Conservation (phyloP, 2,329 filamentous ascomycete species). For the Colletotrichum navitas region DNA sequence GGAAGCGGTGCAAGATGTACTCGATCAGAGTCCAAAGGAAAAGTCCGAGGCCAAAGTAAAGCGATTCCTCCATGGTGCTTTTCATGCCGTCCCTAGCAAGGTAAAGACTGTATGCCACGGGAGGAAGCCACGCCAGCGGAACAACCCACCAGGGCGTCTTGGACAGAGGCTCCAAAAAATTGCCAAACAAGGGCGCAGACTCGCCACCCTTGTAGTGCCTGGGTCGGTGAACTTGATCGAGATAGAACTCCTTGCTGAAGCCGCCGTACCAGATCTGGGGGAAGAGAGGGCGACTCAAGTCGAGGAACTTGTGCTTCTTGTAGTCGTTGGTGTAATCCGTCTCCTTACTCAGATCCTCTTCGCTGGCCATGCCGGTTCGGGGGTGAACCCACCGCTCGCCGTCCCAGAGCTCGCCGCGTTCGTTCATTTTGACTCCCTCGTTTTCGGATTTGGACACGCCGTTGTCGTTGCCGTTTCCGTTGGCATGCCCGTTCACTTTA, state of each 20-base stretch:
- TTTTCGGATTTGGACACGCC: slow-evolving; percentile 55
- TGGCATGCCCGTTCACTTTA: slow-evolving; percentile 48
- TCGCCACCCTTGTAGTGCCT: slow-evolving; percentile 94
- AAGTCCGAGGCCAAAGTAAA: slow-evolving; percentile 79
- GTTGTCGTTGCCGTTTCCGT: slow-evolving; percentile 48
- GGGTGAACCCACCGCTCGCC: slow-evolving; percentile 59
- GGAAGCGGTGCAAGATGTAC: slow-evolving; percentile 87
- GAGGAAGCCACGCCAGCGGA: slow-evolving; percentile 87
- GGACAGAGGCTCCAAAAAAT: slow-evolving; percentile 97
- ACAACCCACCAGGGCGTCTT: slow-evolving; percentile 96
- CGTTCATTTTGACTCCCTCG: slow-evolving; percentile 44
- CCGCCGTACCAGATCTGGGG: slow-evolving; percentile 89
- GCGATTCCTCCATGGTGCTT: slow-evolving; percentile 59
- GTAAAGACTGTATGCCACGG: slow-evolving; percentile 78
- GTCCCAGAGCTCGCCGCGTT: slow-evolving; percentile 46
- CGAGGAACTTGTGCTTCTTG: slow-evolving; percentile 93
- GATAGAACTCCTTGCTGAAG: slow-evolving; percentile 95
- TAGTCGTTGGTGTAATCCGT: slow-evolving; percentile 84
- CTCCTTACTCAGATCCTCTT: slow-evolving; percentile 87
- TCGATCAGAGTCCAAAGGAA: slow-evolving; percentile 91
- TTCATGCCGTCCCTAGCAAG: slow-evolving; percentile 73
- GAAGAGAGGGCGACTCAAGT: slow-evolving; percentile 86
- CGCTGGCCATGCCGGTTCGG: slow-evolving; percentile 89
- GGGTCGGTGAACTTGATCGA: slow-evolving; percentile 95
- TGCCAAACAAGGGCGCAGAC: slow-evolving; percentile 94